These are phyloP conservation scores for Barbatosphaeria neglecta DNA, from an alignment of 495 filamentous ascomycete genomes.

Conservation along the genomic window DNA sequence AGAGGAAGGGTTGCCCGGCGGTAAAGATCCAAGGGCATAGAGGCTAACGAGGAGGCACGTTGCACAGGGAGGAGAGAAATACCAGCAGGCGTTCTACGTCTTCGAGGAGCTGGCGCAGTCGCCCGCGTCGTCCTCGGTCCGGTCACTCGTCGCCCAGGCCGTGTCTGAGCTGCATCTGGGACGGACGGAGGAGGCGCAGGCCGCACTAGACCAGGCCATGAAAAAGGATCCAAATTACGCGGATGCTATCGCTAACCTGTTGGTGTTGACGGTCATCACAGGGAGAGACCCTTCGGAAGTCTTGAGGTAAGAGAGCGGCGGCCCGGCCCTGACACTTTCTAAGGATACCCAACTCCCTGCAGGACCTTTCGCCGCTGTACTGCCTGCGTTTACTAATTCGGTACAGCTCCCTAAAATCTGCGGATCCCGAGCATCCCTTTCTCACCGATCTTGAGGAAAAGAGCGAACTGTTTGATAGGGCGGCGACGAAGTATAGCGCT, in stretches of 20 bases:
- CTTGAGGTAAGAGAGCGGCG: too few species aligned
- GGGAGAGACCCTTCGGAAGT: conserved; percentile 57
- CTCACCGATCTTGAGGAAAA: conserved; percentile 64
- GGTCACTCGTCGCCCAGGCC: conserved; percentile 72
- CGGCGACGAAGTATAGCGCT: conserved; percentile 64
- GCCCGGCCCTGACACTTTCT: too few species aligned
- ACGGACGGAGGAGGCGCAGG: conserved; percentile 78
- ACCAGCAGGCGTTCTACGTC: conserved; percentile 96
- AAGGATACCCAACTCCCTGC: background rate
- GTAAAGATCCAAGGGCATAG: too few species aligned
- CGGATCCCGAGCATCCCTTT: conserved; percentile 50
- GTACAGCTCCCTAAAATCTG: conserved; percentile 44
- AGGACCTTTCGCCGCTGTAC: background rate
- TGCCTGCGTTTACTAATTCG: too few species aligned
- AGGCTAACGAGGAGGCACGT: conserved; percentile 3
- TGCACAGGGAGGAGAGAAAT: conserved; percentile 88
- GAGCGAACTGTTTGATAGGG: conserved; percentile 65
- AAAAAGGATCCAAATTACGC: conserved; percentile 59
- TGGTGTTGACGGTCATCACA: conserved; percentile 64
- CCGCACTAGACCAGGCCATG: conserved; percentile 68
- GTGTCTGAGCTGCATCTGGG: conserved; percentile 87
- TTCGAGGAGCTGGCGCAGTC: conserved; percentile 92
- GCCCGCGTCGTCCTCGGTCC: conserved; percentile 55
- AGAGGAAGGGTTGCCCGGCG: too few species aligned
- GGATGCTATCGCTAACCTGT: conserved; percentile 65